Conservation (phyloP, 345 rosid species). For the Eucalyptus regnans region DNA sequence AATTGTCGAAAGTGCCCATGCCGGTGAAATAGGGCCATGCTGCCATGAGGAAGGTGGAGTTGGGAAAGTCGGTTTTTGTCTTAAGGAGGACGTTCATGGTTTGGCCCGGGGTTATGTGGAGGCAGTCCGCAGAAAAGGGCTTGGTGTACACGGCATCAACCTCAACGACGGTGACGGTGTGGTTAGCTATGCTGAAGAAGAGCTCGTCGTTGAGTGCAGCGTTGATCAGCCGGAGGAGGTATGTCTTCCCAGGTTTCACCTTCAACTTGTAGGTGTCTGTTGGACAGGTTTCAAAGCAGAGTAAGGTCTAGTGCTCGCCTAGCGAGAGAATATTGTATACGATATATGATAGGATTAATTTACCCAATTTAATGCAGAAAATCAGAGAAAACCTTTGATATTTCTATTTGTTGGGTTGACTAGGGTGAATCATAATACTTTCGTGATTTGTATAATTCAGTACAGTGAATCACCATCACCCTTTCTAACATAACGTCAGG, state of each 20-base stretch:
- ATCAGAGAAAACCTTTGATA: background rate
- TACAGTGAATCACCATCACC: background rate
- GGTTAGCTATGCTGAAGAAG: conserved; percentile 42
- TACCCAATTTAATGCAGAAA: background rate
- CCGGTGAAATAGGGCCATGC: conserved; percentile 27
- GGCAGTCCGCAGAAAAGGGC: conserved; percentile 13
- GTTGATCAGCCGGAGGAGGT: conserved; percentile 34
- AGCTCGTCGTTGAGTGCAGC: conserved; percentile 56
- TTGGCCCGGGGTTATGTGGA: conserved; percentile 30
- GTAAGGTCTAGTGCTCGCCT: background rate
- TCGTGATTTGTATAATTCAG: background rate
- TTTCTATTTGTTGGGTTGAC: background rate
- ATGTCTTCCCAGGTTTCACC: conserved; percentile 39
- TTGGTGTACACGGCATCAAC: conserved; percentile 27
- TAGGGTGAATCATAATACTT: background rate
- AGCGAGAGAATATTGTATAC: background rate
- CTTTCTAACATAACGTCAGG: background rate
- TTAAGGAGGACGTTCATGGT: conserved; percentile 31
- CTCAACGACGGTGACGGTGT: conserved; percentile 25
- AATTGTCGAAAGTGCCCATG: conserved; percentile 19
- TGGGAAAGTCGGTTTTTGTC: conserved; percentile 21
- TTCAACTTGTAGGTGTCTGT: conserved; percentile 31
- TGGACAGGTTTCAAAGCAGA: background rate
- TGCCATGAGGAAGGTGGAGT: conserved; percentile 32
- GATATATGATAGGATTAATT: background rate